Evolutionary conservation across 257 asterid genomes (phyloP).

Genomic region (Salvia miltiorrhiza): DNA sequence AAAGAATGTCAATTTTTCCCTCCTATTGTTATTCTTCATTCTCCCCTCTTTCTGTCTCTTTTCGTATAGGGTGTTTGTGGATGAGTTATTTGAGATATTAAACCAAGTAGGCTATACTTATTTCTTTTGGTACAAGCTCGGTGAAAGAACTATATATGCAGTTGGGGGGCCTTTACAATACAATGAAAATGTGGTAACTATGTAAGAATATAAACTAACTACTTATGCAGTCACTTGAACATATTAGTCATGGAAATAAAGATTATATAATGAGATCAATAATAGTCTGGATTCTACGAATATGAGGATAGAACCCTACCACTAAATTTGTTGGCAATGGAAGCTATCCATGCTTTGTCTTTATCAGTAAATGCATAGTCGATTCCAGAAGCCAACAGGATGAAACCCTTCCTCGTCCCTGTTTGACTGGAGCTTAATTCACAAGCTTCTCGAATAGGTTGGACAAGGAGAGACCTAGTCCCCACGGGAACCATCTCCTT

Average conservation of each 20-base stretch:
- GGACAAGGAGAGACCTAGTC: slow-evolving; percentile 66
- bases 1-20: not conserved
- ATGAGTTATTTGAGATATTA: too few species aligned
- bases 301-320: slow-evolving; percentile 30
- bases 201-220: slow-evolving; percentile 3
- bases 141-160: not conserved
- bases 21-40: not conserved
- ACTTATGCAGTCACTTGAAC: not conserved
- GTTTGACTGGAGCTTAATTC: slow-evolving; percentile 20
- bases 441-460: slow-evolving; percentile 45
- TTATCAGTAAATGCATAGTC: slow-evolving; percentile 61
- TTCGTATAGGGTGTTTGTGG: too few species aligned
- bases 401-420: slow-evolving; percentile 47
- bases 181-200: not conserved
- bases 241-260: not conserved
- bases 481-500: slow-evolving; percentile 73
- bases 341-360: slow-evolving; percentile 77
- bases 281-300: not conserved
- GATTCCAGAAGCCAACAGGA: slow-evolving; percentile 71
- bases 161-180: not conserved
- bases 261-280: slow-evolving; percentile 13
- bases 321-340: slow-evolving; percentile 66
- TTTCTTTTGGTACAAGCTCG: not conserved
- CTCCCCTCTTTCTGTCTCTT: not conserved
- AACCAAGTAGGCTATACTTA: not conserved